These are phyloP conservation scores for Fraxinus sp. DNA, from an alignment of 305 asterid genomes.

Conservation along the genomic window DNA sequence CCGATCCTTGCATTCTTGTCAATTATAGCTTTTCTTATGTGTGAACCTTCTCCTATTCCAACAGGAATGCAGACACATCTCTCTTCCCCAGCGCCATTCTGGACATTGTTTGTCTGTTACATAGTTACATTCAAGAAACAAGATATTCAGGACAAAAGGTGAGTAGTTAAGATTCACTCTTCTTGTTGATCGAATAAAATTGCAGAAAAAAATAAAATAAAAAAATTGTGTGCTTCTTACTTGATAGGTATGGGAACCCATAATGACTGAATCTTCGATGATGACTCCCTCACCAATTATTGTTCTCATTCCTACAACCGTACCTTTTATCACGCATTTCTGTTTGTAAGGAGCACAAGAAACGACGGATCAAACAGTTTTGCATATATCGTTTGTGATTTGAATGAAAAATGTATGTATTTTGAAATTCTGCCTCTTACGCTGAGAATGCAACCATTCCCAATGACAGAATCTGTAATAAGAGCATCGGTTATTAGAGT, in stretches of 20 bases:
- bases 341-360: constrained; percentile 30
- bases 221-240: constrained; percentile 32
- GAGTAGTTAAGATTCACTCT: background rate
- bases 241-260: constrained; percentile 68
- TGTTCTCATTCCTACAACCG: constrained; percentile 74
- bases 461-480: constrained; percentile 65
- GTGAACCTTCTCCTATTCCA: constrained; percentile 75
- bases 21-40: constrained; percentile 58
- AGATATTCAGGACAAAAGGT: background rate
- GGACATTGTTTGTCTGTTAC: constrained; percentile 27
- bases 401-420: background rate
- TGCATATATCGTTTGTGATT: background rate
- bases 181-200: background rate
- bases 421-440: constrained; percentile 39
- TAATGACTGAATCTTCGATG: constrained; percentile 74
- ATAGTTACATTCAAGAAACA: background rate
- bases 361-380: background rate
- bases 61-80: constrained; percentile 41
- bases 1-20: constrained; percentile 84
- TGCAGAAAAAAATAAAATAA: background rate
- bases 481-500: constrained; percentile 62
- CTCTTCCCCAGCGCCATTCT: constrained; percentile 30
- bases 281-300: constrained; percentile 52
- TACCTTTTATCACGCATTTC: constrained; percentile 68
- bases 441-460: constrained; percentile 72